A percentile compares a stretch with the other conserved stretches of the same genome.
Evolutionary conservation across 75 land plant species (phyloP).

Genomic region (Pinus albicaulis): DNA sequence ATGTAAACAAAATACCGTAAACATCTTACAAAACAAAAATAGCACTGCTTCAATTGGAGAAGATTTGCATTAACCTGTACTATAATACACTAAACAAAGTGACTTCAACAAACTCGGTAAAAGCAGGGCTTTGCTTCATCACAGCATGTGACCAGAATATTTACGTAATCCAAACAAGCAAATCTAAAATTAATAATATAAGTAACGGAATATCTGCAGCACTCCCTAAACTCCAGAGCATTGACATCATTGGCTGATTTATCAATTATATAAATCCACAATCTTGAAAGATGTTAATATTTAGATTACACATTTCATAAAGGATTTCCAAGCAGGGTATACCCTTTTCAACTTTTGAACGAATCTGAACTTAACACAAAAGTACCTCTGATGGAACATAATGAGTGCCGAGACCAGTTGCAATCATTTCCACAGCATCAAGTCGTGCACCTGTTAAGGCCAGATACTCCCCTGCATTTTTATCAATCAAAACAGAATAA

Average conservation of each 20-base stretch:
- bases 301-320: neutral
- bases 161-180: neutral
- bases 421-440: constrained; percentile 83
- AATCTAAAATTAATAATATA: neutral
- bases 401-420: constrained; percentile 86
- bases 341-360: no score
- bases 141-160: neutral
- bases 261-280: neutral
- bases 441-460: constrained; percentile 85
- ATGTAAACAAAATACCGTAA: constrained; percentile 6
- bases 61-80: neutral
- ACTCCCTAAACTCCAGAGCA: neutral
- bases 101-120: neutral
- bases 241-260: neutral
- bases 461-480: constrained; percentile 76
- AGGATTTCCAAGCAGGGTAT: neutral
- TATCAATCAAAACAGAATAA: neutral
- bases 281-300: neutral
- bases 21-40: constrained; percentile 1
- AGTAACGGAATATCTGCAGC: no score
- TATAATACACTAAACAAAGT: no score
- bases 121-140: neutral
- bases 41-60: constrained; percentile 1
- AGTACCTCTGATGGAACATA: constrained; percentile 81
- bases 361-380: neutral